Base-by-base conservation (phyloP, 495 filamentous ascomycete species). In the Aspergillus funiculosus region DNA sequence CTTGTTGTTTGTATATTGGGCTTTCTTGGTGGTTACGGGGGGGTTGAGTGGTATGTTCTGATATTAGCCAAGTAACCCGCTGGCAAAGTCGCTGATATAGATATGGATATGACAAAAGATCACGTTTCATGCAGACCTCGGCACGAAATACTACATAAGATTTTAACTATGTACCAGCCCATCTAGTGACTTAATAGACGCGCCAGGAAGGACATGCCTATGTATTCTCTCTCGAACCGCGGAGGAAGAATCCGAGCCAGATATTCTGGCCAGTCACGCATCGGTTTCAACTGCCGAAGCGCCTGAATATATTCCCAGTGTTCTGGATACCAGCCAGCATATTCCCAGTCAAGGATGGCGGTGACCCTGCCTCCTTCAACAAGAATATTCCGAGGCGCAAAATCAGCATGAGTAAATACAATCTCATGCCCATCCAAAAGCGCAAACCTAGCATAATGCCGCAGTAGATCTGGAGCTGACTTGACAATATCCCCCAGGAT, bases 391-490 rank as follows among this genome's bases (percentile, higher is more conserved):
- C 43, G 50, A n/a, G 51, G 48, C 2, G 42, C 15, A 5, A 60
- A 43, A 44, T 53, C 42, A 20, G 21, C 32, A 44, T 52, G 55
- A 15, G 51, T 58, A 28, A 58, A 58, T 32, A 52, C 43, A 42
- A 61, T 61, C 8, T 58, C 47, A 40, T 61, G 58, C 28, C 41
- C 26, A 31, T 58, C 51, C 21, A 26, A 35, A 10, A 58, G 43
- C 17, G 54, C 52, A 51, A 26, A 42, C 28, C 50, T 56, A 3
- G 55, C 50, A 43, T 52, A 54, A 37, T 61, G 45, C 25, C 45
- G 50, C 15, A 61, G 19, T 19, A 52, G 1, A 21, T 51, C 52
- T 13, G 56, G 50, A 10, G 17, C 18, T 22, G 36, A 19, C 17
- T 29, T 37, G 13, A 50, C 27, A 27, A 58, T 43, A 38, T 56